phyloP scores from a whole-genome alignment of 257 asterid species.

The Solanum stenotomum region DNA sequence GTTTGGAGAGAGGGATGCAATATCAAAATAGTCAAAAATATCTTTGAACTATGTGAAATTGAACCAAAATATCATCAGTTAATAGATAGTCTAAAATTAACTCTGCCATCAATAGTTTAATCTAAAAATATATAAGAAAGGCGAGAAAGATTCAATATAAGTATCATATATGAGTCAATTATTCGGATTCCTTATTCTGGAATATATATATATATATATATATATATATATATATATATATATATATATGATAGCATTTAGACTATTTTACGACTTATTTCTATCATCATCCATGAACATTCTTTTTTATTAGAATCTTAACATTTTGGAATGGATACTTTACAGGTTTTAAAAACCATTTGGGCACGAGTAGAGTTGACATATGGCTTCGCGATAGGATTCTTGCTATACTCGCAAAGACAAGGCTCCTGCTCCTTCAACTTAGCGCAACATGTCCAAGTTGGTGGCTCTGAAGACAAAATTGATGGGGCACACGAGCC shows the following conservation, averaged over 20 bases:
- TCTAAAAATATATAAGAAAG: too few species aligned
- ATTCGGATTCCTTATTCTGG: too few species aligned
- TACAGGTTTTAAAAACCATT: constrained; percentile 3
- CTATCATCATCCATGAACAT: background rate
- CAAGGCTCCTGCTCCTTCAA: constrained; percentile 19
- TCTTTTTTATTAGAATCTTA: background rate
- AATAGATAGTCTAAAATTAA: too few species aligned
- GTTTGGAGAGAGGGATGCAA: too few species aligned
- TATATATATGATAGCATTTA: too few species aligned
- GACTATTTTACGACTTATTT: background rate
- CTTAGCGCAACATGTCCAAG: constrained; percentile 5
- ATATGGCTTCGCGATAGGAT: constrained; percentile 1
- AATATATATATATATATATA: too few species aligned
- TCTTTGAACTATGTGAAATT: background rate
- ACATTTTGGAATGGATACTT: constrained; percentile 5
- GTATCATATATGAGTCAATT: too few species aligned
- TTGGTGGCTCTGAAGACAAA: too few species aligned
- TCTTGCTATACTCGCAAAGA: constrained; percentile 12
- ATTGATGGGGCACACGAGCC: background rate
- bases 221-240: too few species aligned
- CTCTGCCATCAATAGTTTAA: too few species aligned
- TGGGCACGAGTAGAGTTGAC: constrained; percentile 10
- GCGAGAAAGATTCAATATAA: too few species aligned
- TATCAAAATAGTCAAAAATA: too few species aligned
- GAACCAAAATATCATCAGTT: background rate